Percentiles rank a stretch among this genome's conserved stretches.
These are phyloP conservation scores for Geotrichum europaeum DNA, from an alignment of 1,139 yeast genomes.

Conservation along the genomic window DNA sequence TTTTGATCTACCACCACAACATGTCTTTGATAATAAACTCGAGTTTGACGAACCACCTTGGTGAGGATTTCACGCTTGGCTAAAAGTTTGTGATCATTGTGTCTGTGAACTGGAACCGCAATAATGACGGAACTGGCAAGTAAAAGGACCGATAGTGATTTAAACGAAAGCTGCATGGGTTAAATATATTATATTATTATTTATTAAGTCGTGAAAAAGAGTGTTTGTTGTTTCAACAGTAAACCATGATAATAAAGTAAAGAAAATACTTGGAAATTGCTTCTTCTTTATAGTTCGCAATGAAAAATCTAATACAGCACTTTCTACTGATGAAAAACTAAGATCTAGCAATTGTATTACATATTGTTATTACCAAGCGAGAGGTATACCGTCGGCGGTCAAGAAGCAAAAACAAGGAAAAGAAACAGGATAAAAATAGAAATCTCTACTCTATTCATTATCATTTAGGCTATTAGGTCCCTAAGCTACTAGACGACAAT, in stretches of 20 bases:
- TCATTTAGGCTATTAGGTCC: neutral
- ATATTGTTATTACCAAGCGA: neutral
- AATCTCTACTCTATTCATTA: neutral
- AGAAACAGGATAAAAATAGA: neutral
- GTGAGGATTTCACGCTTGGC: neutral
- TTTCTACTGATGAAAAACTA: too few relatives aligned
- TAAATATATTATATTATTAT: neutral
- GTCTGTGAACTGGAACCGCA: neutral
- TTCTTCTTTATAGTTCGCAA: neutral
- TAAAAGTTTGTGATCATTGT: neutral
- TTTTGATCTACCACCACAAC: neutral
- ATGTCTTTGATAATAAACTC: neutral
- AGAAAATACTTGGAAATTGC: neutral
- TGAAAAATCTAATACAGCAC: neutral
- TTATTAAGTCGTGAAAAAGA: neutral
- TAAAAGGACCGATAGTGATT: neutral
- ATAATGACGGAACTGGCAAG: neutral
- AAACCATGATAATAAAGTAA: neutral
- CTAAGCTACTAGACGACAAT: neutral
- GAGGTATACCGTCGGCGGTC: neutral
- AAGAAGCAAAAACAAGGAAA: neutral
- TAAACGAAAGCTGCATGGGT: neutral
- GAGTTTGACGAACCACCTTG: neutral
- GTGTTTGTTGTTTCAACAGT: neutral
- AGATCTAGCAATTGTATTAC: neutral